A percentile compares a stretch with the other conserved stretches of the same genome.
Conservation (phyloP, 495 filamentous ascomycete species). For the Aspergillus nidulans region DNA sequence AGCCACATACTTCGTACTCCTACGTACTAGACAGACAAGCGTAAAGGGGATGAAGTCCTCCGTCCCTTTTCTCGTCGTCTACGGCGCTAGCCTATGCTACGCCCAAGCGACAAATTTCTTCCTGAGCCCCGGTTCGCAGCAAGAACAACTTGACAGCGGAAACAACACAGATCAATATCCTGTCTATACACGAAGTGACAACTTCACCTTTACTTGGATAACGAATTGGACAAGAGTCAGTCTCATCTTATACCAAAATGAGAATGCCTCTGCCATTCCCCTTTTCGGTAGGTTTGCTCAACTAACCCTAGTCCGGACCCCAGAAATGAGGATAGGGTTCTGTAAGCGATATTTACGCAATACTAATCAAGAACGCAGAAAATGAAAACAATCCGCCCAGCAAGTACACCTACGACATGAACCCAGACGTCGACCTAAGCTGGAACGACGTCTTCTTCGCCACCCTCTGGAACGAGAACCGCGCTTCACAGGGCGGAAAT, state of each 20-base stretch:
- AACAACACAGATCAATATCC: slow-evolving; percentile 11
- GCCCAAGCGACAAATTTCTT: slow-evolving; percentile 4
- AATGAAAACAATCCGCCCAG: slow-evolving; percentile 5
- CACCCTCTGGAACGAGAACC: slow-evolving; percentile 14
- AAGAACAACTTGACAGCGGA: slow-evolving; percentile 7
- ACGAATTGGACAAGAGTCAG: slow-evolving; percentile 12
- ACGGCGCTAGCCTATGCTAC: not conserved
- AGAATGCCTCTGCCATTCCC: slow-evolving; percentile 6
- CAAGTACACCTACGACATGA: slow-evolving; percentile 10
- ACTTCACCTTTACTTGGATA: not conserved
- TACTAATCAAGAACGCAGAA: not conserved
- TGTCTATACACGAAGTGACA: not conserved
- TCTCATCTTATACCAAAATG: slow-evolving; percentile 12
- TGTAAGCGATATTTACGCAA: not conserved
- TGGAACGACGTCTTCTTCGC: slow-evolving; percentile 18
- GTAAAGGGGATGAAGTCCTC: slow-evolving; percentile 6
- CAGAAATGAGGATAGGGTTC: no score
- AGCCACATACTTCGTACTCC: not conserved
- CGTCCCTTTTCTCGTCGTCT: not conserved
- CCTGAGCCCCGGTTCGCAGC: slow-evolving; percentile 9
- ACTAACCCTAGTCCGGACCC: not conserved
- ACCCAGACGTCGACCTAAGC: slow-evolving; percentile 6
- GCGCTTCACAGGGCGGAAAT: not conserved
- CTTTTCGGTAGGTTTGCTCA: not conserved
- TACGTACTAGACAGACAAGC: not conserved